Base-by-base conservation (phyloP, 306 rosid genomes). In the Biancaea sappan region DNA sequence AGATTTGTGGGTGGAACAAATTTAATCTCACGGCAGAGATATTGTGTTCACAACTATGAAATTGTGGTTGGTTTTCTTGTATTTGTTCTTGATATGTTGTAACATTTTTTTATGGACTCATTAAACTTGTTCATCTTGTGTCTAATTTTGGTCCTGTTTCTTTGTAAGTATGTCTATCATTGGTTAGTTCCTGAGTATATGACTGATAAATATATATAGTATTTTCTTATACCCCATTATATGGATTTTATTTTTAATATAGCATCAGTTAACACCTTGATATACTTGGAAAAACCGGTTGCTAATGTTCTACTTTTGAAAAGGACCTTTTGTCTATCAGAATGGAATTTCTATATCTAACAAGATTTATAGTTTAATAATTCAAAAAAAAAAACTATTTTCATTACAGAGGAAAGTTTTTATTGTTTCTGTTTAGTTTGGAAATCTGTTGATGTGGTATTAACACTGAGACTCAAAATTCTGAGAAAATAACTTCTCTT, bases 51-150 rank as follows among this genome's bases (percentile, higher is more conserved):
- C 15, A 81, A 72, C 67, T 38, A 47, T 58, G 85, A 81, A 34
- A 32, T 76, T 56, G 79, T 72, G 82, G 85, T 81, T 65, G 66
- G 85, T 71, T 76, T 73, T 76, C 70, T 59, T 66, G 40, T 24
- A 14, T 24, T 59, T 47, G 47, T 58, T 72, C 48, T 28, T 71
- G 37, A 53, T 25, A 44, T 29, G 28, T 34, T 26, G 50, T 21
- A 61, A 24, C 16, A 61, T 43, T 51, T 40, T 68, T 60, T 57
- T 14, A 50, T 12, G 31, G 34, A 29, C 18, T 44, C 16, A 1
- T 44, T 54, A 54, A 70, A 41, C 15, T 62, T 19, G 63, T 3
- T 46, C 38, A 28, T 62, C 29, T n/a, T 66, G 7, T 37, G 25
- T 26, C 41, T 60, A 37, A 37, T 6, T 48, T 13, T 19, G 16